A percentile compares a stretch with the other conserved stretches of the same genome.
These are phyloP conservation scores for Erigeron canadensis DNA, from an alignment of 129 eudicot genomes.

Conservation along the genomic window DNA sequence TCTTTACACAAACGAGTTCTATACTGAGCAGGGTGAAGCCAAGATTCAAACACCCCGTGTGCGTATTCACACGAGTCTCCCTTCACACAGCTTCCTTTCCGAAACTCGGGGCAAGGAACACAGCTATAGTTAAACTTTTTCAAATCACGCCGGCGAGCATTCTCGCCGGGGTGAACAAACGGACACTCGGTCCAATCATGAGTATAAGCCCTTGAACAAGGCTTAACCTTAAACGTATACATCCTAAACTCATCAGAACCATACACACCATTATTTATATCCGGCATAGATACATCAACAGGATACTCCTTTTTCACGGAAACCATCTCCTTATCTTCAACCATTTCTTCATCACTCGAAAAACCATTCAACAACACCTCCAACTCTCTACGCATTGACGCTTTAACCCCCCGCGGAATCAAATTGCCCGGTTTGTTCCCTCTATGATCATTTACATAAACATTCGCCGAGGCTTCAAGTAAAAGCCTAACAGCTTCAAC, in stretches of 20 bases:
- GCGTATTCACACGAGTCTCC: slow-evolving; percentile 87
- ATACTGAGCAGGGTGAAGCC: slow-evolving; percentile 98
- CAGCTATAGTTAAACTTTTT: slow-evolving; percentile 69
- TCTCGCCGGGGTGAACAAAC: slow-evolving; percentile 94
- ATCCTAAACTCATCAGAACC: slow-evolving; percentile 83
- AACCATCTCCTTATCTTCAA: slow-evolving; percentile 19
- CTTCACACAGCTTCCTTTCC: slow-evolving; percentile 68
- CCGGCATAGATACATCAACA: slow-evolving; percentile 55
- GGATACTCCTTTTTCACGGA: slow-evolving; percentile 11
- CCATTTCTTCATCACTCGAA: slow-evolving; percentile 24
- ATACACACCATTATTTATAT: slow-evolving; percentile 70
- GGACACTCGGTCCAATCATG: slow-evolving; percentile 99
- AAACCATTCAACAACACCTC: slow-evolving; percentile 61
- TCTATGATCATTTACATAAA: slow-evolving; percentile 31
- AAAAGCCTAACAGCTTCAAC: slow-evolving; percentile 49
- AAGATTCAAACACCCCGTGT: slow-evolving; percentile 93
- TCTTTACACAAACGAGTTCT: slow-evolving; percentile 84
- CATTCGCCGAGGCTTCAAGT: slow-evolving; percentile 54
- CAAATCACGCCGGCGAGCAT: slow-evolving; percentile 81
- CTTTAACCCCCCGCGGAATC: slow-evolving; percentile 39
- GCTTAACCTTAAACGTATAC: slow-evolving; percentile 86
- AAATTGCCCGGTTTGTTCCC: slow-evolving; percentile 56
- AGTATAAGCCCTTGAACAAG: slow-evolving; percentile 87
- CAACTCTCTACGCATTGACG: slow-evolving; percentile 33
- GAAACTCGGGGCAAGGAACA: slow-evolving; percentile 93